Base-by-base conservation (phyloP, 2,329 filamentous ascomycete genomes). In the Helicocarpus griseus region DNA sequence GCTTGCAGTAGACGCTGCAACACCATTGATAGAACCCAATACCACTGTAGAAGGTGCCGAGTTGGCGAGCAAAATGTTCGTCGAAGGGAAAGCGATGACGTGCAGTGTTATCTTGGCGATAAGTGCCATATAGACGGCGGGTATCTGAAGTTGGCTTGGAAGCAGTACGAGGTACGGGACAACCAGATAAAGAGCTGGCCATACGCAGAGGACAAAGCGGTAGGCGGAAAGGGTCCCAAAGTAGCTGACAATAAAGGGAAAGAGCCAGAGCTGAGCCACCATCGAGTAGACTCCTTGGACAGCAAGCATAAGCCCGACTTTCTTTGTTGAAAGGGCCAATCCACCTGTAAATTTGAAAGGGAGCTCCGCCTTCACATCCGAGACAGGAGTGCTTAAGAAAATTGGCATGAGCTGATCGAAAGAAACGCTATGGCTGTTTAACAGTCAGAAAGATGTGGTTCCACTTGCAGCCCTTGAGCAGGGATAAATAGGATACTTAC, bases 341-440 rank as follows among this genome's bases (percentile, higher is more conserved):
- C 93, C 91, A 53, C 88, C 88, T 2, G 82, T 82, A 60, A 98
- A 97, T 60, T 86, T 85, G 75, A 98, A 93, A 0, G 91, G 91
- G 1, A 95, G 77, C 11, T 77, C 56, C 61, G 74, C 69, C n/a
- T 70, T 60, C 14, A 69, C 65, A 26, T 74, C 56, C 63, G 79
- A 69, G 63, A 77, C 64, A 61, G 77, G 65, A 41, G 87, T 87
- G 67, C 87, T 91, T 63, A 98, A 81, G 60, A 98, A 89, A 1
- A 96, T 87, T 0, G 93, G 91, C 60, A 97, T 83, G 46, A 97
- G 79, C 63, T 95, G 87, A 69, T 98, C 93, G 61, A 95, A 93
- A 0, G 90, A 94, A 70, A 98, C 96, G 11, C 91, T 96, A 72
- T 97, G 91, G 73, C 90, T 95, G 62, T 38, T 55, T 29, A 26